Percentiles rank a stretch among this genome's conserved stretches.
phyloP scores from a whole-genome alignment of 139 green algal genomes.

The Chlamydomonas sphaeroides region DNA sequence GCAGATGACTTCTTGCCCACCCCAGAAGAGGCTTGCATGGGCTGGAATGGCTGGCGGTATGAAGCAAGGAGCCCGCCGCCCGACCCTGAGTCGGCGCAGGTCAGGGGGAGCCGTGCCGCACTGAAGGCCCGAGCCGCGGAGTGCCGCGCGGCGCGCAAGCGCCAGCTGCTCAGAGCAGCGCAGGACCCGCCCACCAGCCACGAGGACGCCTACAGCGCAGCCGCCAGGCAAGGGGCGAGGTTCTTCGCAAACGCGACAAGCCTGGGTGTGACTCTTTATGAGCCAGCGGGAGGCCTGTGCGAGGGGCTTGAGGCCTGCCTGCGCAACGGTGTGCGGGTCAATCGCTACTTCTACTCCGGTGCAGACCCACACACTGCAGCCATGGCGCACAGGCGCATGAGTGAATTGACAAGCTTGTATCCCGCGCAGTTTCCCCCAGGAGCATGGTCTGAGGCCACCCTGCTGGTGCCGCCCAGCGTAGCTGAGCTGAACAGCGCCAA shows the following conservation, averaged over 20 bases:
- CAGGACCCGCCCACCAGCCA: too few relatives aligned
- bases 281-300: background rate
- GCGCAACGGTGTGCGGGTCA: background rate
- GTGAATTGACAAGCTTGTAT: background rate
- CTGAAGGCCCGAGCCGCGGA: background rate
- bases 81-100: background rate
- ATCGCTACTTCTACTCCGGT: background rate
- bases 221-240: too few relatives aligned
- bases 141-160: background rate
- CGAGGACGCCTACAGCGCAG: too few relatives aligned
- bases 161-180: too few relatives aligned
- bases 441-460: background rate
- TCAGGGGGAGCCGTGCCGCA: background rate
- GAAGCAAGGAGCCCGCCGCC: background rate
- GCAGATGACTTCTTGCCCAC: background rate
- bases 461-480: background rate
- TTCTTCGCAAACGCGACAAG: too few relatives aligned
- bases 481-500: background rate
- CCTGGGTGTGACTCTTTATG: background rate
- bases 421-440: background rate
- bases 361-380: too few relatives aligned
- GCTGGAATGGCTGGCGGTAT: background rate
- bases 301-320: background rate
- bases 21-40: background rate
- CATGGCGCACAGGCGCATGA: background rate